Conservation (phyloP, 1,284 basidiomycete species). For the Tylopilus sp. region DNA sequence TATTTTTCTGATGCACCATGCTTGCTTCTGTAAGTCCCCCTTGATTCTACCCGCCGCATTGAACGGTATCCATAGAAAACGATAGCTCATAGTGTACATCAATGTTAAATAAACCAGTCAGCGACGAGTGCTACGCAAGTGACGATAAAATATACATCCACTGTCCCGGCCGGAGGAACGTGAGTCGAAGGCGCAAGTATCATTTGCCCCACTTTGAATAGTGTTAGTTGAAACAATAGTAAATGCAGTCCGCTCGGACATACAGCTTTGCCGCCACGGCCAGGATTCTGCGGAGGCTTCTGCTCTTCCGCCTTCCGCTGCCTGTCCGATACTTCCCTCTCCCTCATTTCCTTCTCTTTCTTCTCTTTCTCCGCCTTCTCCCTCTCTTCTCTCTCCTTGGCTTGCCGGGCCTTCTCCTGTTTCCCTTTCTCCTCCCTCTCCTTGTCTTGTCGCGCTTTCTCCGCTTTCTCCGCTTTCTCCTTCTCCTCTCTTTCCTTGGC, state of each 20-base stretch:
- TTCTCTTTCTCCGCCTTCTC: background rate
- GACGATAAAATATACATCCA: constrained; percentile 17
- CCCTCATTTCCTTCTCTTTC: background rate
- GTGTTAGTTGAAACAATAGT: background rate
- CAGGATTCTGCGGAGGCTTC: background rate
- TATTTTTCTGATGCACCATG: background rate
- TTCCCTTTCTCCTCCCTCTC: background rate
- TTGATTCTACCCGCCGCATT: background rate
- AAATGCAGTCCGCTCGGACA: constrained; percentile 1
- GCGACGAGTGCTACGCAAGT: constrained; percentile 2
- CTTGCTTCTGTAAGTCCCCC: background rate
- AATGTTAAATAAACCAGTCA: constrained; percentile 4
- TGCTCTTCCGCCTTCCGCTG: background rate
- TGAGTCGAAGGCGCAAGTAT: background rate
- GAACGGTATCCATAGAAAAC: background rate
- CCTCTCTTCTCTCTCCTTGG: background rate
- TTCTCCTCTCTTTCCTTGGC: background rate
- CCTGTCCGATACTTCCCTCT: no score
- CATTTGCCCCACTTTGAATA: background rate
- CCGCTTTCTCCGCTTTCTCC: background rate
- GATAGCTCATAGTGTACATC: constrained; percentile 2
- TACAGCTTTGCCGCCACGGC: background rate
- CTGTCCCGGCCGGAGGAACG: background rate
- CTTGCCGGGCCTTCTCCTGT: background rate
- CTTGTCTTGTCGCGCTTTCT: background rate